These are phyloP conservation scores for Cercospora canescens DNA, from an alignment of 2,329 filamentous ascomycete species.

Conservation along the genomic window DNA sequence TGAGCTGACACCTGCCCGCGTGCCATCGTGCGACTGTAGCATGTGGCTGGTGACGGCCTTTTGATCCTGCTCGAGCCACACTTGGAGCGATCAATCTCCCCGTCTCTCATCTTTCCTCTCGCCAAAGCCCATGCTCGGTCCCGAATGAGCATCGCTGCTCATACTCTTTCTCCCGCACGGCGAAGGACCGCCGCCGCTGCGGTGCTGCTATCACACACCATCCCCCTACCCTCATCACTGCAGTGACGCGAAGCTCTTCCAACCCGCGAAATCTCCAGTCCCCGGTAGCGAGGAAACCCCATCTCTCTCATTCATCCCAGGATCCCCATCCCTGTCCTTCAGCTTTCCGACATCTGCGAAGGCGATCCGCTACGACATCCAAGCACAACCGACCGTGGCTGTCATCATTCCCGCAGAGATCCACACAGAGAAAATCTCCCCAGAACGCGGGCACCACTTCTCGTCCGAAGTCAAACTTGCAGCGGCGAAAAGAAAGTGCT, in stretches of 20 bases:
- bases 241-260: not conserved
- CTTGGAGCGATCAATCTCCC: not conserved
- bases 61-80: conserved; percentile 6
- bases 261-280: too few relatives aligned
- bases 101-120: not conserved
- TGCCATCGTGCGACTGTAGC: not conserved
- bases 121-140: not conserved
- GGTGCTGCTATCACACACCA: not conserved
- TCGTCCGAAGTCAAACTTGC: too few relatives aligned
- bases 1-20: not conserved
- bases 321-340: not conserved
- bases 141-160: not conserved
- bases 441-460: too few relatives aligned
- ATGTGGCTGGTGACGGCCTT: not conserved
- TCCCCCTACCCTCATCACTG: not conserved
- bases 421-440: too few relatives aligned
- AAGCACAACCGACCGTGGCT: not conserved
- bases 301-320: not conserved
- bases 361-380: not conserved
- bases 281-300: too few relatives aligned
- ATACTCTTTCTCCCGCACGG: not conserved
- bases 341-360: not conserved
- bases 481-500: not conserved
- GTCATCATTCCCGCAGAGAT: too few relatives aligned
- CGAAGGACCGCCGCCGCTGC: not conserved